A percentile compares a stretch with the other conserved stretches of the same genome.
phyloP scores from a whole-genome alignment of 495 filamentous ascomycete genomes.

The Hypomontagnella submonticulosa region DNA sequence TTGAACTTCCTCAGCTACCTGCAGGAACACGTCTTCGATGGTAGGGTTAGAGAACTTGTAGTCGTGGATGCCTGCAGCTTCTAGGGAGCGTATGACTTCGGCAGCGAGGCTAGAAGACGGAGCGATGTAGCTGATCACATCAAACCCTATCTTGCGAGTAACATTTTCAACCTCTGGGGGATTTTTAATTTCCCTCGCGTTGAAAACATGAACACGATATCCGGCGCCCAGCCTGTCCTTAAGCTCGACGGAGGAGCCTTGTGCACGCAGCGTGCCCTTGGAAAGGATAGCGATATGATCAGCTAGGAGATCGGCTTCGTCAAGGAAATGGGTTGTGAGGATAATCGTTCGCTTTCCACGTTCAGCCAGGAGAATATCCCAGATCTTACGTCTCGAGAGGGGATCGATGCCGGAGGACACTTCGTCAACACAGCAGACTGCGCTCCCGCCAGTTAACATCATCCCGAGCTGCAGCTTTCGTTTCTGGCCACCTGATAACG shows the following conservation, averaged over 20 bases:
- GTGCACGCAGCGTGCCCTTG: slow-evolving; percentile 73
- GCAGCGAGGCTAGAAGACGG: slow-evolving; percentile 70
- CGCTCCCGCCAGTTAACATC: slow-evolving; percentile 89
- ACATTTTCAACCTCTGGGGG: slow-evolving; percentile 67
- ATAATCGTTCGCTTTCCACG: slow-evolving; percentile 81
- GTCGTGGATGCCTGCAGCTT: slow-evolving; percentile 69
- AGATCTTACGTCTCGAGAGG: slow-evolving; percentile 82
- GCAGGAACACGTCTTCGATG: slow-evolving; percentile 88
- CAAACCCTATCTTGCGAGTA: slow-evolving; percentile 67
- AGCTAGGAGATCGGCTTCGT: slow-evolving; percentile 80
- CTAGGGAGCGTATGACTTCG: slow-evolving; percentile 71
- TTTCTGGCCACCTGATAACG: slow-evolving; percentile 88
- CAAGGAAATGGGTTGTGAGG: slow-evolving; percentile 85
- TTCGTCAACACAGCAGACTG: slow-evolving; percentile 89
- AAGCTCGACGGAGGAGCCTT: slow-evolving; percentile 81
- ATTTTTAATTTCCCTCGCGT: slow-evolving; percentile 53
- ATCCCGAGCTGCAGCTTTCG: slow-evolving; percentile 91
- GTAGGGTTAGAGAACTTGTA: slow-evolving; percentile 85
- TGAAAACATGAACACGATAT: slow-evolving; percentile 78
- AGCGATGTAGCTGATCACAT: slow-evolving; percentile 77
- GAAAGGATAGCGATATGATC: slow-evolving; percentile 83
- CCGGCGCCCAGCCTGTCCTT: slow-evolving; percentile 77
- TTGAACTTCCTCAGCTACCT: slow-evolving; percentile 76
- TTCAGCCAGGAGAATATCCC: slow-evolving; percentile 87
- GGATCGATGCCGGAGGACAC: slow-evolving; percentile 86